Evolutionary conservation across 1,284 basidiomycete species (phyloP), one percentile per base, ranked within the genome.

Genomic region (Coniferiporia sulphurascens): DNA sequence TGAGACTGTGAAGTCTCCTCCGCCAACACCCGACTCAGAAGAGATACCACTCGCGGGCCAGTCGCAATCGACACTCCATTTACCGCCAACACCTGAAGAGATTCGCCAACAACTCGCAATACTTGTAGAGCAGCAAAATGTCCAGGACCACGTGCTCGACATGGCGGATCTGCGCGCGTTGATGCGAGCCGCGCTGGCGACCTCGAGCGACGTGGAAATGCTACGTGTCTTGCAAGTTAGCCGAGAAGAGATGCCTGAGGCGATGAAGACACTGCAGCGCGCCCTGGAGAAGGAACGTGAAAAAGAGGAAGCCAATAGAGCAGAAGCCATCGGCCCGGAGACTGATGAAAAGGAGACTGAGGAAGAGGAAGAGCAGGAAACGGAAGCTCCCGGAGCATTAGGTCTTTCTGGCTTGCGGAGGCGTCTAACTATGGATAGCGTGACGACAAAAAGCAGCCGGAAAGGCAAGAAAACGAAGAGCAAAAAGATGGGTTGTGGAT

Each of bases 261-360:
- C 88, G 17, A 82, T 89, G 68, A 89, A 89, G 73, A 86, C 89
- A 3, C 76, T 91, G 13, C 86, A 89, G 70, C 73, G 89, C 27
- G 84, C 83, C 19, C 73, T 89, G 38, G 85, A 89, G 71, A 67
- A 68, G 17, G 75, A 80, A 60, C 70, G 78, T 21, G 77, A 77
- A 58, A 69, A 67, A 52, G 74, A 76, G 61, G 62, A 63, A 49
- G 4, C 34, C 1, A 63, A 53, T 15, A 62, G 61, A 17, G 55
- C 52, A n/a, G 52, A 41, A 52, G 46, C 48, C 36, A 34, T 22
- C 7, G 22, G 19, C 46, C 17, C 45, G 57, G 36, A 17, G 15
- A n/a, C 53, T 36, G 59, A 56, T 27, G 44, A 44, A 38, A 36
- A 6, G 43, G 44, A 35, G 34, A 43, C 34, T 36, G 53, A 54